Conservation (phyloP, 306 rosid genomes). For the Cucurbita pepo region DNA sequence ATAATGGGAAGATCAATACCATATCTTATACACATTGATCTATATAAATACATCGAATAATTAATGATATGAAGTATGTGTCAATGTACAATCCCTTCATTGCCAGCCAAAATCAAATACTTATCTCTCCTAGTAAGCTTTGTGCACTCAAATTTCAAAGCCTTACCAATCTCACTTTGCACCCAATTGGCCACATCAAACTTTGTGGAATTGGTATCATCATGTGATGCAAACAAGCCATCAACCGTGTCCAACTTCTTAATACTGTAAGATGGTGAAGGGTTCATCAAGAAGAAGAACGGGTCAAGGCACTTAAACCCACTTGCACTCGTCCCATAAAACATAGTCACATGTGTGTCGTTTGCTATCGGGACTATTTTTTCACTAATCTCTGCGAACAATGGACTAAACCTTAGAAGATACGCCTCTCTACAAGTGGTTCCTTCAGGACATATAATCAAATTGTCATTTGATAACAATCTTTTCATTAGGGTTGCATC, state of each 20-base stretch:
- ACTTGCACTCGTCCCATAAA: constrained; percentile 76
- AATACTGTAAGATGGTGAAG: constrained; percentile 40
- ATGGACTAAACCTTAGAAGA: constrained; percentile 68
- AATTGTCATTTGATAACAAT: constrained; percentile 34
- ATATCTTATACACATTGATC: no score
- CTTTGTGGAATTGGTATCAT: not conserved
- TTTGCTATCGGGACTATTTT: constrained; percentile 49
- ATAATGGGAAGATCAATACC: no score
- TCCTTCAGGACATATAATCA: constrained; percentile 77
- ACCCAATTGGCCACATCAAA: constrained; percentile 50
- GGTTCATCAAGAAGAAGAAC: constrained; percentile 52
- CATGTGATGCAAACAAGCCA: not conserved
- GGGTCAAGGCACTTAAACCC: constrained; percentile 82
- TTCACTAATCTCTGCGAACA: constrained; percentile 45
- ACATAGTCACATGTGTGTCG: constrained; percentile 44
- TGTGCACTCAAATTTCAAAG: constrained; percentile 54
- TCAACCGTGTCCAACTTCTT: constrained; percentile 15
- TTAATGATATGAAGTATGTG: not conserved
- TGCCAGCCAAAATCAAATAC: constrained; percentile 69
- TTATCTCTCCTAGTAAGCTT: constrained; percentile 59
- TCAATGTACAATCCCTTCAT: constrained; percentile 39
- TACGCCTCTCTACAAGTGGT: constrained; percentile 85
- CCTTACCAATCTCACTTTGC: constrained; percentile 33
- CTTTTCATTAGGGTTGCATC: constrained; percentile 35
- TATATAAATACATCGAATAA: not conserved